Base-by-base conservation (phyloP, 306 rosid genomes). In the Mimosa pudica region DNA sequence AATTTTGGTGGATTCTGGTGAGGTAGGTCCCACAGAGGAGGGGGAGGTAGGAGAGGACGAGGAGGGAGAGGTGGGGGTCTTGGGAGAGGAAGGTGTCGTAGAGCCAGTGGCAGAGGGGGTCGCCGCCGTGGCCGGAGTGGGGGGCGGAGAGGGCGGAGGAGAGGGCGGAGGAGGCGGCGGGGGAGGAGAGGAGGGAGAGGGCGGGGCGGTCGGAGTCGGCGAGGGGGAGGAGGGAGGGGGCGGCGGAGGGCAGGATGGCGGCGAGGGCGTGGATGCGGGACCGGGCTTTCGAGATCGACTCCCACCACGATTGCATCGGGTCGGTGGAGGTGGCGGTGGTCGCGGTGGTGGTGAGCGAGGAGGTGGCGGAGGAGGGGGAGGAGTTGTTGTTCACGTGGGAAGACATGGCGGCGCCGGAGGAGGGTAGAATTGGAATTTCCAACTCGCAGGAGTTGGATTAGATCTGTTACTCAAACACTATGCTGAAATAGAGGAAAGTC, bases 121-220 rank as follows among this genome's bases (percentile, higher is more conserved):
- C 98, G 48, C 97, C 84, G 62, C 92, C 98, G 5, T 92, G 87
- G 7, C 99, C 95, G 7, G 90, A 88, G 17, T n/a, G 63, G 18
- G 88, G 81, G 30, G 80, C 54, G 58, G 86, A 84, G 71, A 91
- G 94, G 54, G 90, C 74, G 10, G 84, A 16, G 18, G 92, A 85
- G 42, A 95, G 14, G 49, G 90, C 90, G 69, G 81, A 35, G 90
- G 90, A 95, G 33, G 97, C 92, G 24, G 79, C 10, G 10, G 76
- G 83, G 68, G 99, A 95, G 69, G 97, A 91, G 70, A 95, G 90
- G 60, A 95, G 99, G 5, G 99, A 95, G 71, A 95, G 94, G 2
- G 98, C 98, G 0, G 98, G 99, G 62, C 97, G 99, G 81, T 93
- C 99, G 38, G 99, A 95, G 65, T 95, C 99, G 48, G 97, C 96